Percentiles rank a stretch among this genome's conserved stretches.
Conservation (phyloP, 148 eudicot species). For the Arctostaphylos glauca region DNA sequence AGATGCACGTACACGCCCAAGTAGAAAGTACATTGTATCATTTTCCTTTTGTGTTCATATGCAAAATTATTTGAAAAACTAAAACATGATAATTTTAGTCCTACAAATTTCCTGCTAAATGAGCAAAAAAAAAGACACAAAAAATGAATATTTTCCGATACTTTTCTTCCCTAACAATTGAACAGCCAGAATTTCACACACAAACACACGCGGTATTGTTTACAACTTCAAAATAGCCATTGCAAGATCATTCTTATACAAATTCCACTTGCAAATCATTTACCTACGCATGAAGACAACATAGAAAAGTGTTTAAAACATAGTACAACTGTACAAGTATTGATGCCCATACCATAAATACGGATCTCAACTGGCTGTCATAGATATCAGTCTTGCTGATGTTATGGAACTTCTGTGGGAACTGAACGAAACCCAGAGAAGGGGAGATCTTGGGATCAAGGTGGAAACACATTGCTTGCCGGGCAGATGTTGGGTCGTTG, state of each 20-base stretch:
- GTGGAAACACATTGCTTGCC: constrained; percentile 29
- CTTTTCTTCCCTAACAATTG: no score
- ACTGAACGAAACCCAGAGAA: constrained; percentile 37
- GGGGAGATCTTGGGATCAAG: constrained; percentile 31
- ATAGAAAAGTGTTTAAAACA: neutral
- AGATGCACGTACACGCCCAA: no score
- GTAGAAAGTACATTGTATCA: no score
- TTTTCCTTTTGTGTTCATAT: no score
- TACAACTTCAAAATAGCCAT: neutral
- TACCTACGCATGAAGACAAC: neutral
- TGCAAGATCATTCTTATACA: neutral
- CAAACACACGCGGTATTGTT: neutral
- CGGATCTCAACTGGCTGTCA: constrained; percentile 20
- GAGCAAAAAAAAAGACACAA: no score
- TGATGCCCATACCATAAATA: neutral
- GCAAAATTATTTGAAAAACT: no score
- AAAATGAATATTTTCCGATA: no score
- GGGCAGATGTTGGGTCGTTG: constrained; percentile 38
- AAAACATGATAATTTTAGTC: no score
- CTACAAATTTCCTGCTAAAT: no score
- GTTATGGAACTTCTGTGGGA: constrained; percentile 41
- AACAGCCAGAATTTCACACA: neutral
- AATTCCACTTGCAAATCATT: neutral
- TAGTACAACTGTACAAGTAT: neutral
- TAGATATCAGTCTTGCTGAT: constrained; percentile 31